Evolutionary conservation across 2,329 filamentous ascomycete genomes (phyloP), one percentile per base, ranked within the genome.

Genomic region (Calonectria pteridis): DNA sequence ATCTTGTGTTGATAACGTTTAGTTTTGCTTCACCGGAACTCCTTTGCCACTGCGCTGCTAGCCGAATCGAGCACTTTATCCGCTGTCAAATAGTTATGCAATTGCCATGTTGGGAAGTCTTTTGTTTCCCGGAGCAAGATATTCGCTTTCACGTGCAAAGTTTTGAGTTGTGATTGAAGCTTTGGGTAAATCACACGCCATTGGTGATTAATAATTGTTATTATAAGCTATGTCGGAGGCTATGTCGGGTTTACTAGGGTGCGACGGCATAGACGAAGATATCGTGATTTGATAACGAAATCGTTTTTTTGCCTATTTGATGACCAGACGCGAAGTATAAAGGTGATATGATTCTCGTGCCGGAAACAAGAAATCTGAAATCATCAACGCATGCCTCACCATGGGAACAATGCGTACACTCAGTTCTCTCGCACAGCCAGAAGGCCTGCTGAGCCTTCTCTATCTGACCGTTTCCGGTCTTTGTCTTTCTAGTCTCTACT

Each of bases 231-330:
- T n/a, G n/a, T n/a, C n/a, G 9, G n/a, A 23, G 20, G n/a, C 20
- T 23, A 23, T 46, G 2, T 46, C 43, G 20, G 43, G 5, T 46
- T 23, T 23, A 43, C 40, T 4, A 23, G n/a, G 40, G 43, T 3
- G 13, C 11, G 3, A 5, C 43, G n/a, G 3, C 3, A 55, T 31
- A 3, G 16, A 20, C 9, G 51, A 5, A 6, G 29, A n/a, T 55
- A 33, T n/a, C 28, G 29, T 55, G 29, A 55, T 31, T 31, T 20
- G 28, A 20, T 53, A 29, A 31, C 3, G 11, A 18, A 0, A 3
- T 0, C 6, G 1, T 33, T 29, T 18, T 3, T 20, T 20, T 1
- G 4, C 3, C 9, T 33, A 6, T 9, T 11, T n/a, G 6, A 3
- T 20, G 23, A 9, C 7, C 10, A n/a, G 29, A 20, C 10, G 18